A percentile compares a stretch with the other conserved stretches of the same genome.
Evolutionary conservation across 2,329 filamentous ascomycete species (phyloP).

Genomic region (Trichoderma afroharzianum): DNA sequence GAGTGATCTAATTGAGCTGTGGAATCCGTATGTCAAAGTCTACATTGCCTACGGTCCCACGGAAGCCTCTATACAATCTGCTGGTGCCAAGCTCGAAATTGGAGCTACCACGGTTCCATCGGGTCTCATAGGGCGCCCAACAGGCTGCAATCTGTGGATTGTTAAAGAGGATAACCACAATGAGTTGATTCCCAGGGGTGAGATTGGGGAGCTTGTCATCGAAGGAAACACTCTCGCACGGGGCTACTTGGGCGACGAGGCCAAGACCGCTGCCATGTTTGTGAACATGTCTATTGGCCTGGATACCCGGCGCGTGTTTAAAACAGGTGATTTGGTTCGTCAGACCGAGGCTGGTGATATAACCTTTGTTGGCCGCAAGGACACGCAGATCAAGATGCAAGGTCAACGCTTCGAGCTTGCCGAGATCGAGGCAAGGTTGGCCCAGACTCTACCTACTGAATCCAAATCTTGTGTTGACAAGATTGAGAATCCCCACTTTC

Average conservation of each 20-base stretch:
- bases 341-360: conserved; percentile 30
- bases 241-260: conserved; percentile 4
- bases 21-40: background rate
- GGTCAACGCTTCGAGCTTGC: conserved; percentile 50
- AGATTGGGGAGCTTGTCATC: conserved; percentile 8
- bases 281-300: background rate
- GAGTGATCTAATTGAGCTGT: background rate
- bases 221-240: conserved; percentile 9
- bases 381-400: conserved; percentile 37
- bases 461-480: background rate
- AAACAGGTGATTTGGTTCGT: conserved; percentile 25
- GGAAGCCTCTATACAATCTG: conserved; percentile 1
- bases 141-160: conserved; percentile 5
- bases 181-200: background rate
- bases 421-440: conserved; percentile 18
- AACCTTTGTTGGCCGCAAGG: conserved; percentile 25
- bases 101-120: background rate
- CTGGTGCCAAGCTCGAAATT: background rate
- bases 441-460: background rate
- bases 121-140: conserved; percentile 1
- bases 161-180: background rate
- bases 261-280: background rate
- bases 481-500: background rate
- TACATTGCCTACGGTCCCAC: conserved; percentile 11
- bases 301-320: conserved; percentile 15